A percentile compares a stretch with the other conserved stretches of the same genome.
phyloP scores from a whole-genome alignment of 495 filamentous ascomycete species.

The Aspergillus hancockii region DNA sequence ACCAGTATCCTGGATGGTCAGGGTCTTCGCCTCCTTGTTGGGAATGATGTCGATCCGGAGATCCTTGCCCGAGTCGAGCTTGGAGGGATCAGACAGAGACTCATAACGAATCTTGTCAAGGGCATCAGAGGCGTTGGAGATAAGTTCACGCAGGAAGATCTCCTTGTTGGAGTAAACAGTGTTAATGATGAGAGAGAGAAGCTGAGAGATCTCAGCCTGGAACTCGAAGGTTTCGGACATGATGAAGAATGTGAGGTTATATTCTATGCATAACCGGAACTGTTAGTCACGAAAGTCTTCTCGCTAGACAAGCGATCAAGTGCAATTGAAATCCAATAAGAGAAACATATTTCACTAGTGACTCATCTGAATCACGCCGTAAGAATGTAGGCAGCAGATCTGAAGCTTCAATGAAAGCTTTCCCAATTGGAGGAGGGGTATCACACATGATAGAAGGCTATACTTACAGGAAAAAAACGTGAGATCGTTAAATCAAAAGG shows the following conservation, averaged over 20 bases:
- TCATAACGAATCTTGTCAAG: slow-evolving; percentile 99
- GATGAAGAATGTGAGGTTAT: slow-evolving; percentile 41
- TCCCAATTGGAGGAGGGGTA: not conserved
- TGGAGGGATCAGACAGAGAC: slow-evolving; percentile 92
- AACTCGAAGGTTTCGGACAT: slow-evolving; percentile 99
- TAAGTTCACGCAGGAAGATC: slow-evolving; percentile 97
- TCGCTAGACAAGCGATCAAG: no score
- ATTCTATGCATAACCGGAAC: slow-evolving; percentile 15
- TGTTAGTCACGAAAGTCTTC: slow-evolving; percentile 5
- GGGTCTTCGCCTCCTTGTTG: slow-evolving; percentile 92
- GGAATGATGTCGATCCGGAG: slow-evolving; percentile 98
- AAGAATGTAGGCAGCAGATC: not conserved
- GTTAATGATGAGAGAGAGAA: slow-evolving; percentile 99
- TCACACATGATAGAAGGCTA: not conserved
- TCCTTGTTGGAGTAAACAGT: slow-evolving; percentile 99
- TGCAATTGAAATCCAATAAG: not conserved
- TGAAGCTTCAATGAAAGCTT: not conserved
- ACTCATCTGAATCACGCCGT: not conserved
- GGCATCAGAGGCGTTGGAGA: slow-evolving; percentile 97
- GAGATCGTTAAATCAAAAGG: not conserved
- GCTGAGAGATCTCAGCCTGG: slow-evolving; percentile 99
- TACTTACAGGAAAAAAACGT: not conserved
- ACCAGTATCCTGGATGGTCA: slow-evolving; percentile 95
- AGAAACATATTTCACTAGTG: not conserved
- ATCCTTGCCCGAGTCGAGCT: slow-evolving; percentile 95